phyloP scores from a whole-genome alignment of 2,329 filamentous ascomycete species.

The Phialocephala subalpina region DNA sequence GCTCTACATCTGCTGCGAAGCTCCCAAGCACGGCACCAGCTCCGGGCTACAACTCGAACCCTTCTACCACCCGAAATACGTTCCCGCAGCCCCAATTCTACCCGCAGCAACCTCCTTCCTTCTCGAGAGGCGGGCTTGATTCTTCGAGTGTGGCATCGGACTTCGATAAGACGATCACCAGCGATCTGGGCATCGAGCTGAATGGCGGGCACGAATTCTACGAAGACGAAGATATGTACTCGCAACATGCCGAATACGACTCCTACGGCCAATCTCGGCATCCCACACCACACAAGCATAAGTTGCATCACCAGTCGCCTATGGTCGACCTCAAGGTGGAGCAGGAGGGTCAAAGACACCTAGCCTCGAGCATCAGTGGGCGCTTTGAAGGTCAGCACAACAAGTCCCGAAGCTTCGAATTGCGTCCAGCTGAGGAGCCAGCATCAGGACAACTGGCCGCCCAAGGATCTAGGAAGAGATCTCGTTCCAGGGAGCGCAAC shows the following conservation, averaged over 20 bases:
- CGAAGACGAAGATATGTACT: background rate
- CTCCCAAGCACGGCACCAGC: slow-evolving; percentile 9
- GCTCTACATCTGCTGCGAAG: background rate
- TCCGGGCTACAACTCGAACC: slow-evolving; percentile 17
- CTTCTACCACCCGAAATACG: slow-evolving; percentile 9
- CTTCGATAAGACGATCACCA: slow-evolving; percentile 17
- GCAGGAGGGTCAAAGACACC: background rate
- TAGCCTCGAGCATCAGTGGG: slow-evolving; percentile 8
- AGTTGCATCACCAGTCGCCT: slow-evolving; percentile 21
- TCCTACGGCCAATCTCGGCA: slow-evolving; percentile 4
- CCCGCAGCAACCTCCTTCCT: background rate
- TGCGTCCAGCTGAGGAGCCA: background rate
- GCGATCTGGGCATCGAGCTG: background rate
- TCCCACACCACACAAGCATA: background rate
- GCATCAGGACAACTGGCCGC: background rate
- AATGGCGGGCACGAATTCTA: background rate
- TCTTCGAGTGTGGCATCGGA: slow-evolving; percentile 8
- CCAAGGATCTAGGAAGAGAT: slow-evolving; percentile 21
- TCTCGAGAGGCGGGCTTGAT: background rate
- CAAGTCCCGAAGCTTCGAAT: background rate
- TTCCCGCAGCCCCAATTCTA: background rate
- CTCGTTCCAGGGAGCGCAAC: slow-evolving; percentile 15
- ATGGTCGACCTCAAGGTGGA: slow-evolving; percentile 9
- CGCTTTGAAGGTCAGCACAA: slow-evolving; percentile 20
- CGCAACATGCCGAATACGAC: background rate